These are phyloP conservation scores for Eucalyptus regnans DNA, from an alignment of 345 rosid genomes.

Conservation along the genomic window DNA sequence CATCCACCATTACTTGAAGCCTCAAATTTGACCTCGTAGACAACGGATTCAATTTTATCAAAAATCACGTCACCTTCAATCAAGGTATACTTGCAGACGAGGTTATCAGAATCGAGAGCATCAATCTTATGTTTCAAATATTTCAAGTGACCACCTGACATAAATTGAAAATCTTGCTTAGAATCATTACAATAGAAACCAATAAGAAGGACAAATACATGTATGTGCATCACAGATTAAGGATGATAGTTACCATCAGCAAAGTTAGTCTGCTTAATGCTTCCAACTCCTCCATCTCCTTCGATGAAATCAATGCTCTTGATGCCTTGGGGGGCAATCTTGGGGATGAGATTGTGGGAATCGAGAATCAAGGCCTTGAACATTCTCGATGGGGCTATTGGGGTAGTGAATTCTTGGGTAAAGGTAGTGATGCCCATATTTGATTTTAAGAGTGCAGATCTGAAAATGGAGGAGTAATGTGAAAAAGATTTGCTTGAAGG, in stretches of 20 bases:
- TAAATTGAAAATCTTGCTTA: neutral
- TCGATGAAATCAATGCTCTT: constrained; percentile 1
- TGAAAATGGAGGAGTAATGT: neutral
- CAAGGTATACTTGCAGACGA: neutral
- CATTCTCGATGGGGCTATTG: neutral
- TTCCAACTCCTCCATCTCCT: constrained; percentile 28
- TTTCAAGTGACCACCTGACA: neutral
- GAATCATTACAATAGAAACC: neutral
- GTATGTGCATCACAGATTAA: neutral
- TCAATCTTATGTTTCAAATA: neutral
- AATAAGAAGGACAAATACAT: neutral
- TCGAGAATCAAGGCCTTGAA: neutral
- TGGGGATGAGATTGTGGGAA: neutral
- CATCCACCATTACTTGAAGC: neutral
- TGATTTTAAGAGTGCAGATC: neutral
- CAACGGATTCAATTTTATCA: neutral
- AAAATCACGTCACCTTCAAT: neutral
- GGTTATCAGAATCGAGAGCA: neutral
- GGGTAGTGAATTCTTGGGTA: neutral
- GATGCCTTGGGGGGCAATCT: constrained; percentile 10
- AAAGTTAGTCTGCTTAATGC: constrained; percentile 9
- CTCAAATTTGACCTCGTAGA: neutral
- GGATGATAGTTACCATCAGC: neutral
- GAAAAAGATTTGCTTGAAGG: neutral
- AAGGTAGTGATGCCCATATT: neutral